phyloP scores from a whole-genome alignment of 495 filamentous ascomycete species.

The Hypomontagnella submonticulosa region DNA sequence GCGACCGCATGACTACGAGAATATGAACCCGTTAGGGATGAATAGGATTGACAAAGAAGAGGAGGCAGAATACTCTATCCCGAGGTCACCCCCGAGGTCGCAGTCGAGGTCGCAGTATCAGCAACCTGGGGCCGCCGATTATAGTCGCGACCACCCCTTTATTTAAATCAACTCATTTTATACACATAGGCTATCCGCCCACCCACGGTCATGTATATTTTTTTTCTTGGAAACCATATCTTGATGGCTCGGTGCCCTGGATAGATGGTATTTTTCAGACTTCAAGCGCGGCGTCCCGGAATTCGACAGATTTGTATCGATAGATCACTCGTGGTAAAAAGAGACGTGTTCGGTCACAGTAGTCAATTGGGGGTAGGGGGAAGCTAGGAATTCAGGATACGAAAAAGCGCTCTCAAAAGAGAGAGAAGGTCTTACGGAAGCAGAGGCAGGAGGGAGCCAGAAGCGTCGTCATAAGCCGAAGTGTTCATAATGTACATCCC shows the following conservation, averaged over 20 bases:
- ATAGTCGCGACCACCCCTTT: constrained; percentile 42
- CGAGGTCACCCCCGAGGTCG: constrained; percentile 16
- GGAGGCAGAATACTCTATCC: constrained; percentile 29
- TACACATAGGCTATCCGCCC: constrained; percentile 10
- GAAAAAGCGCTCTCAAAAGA: constrained; percentile 5
- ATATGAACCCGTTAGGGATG: constrained; percentile 60
- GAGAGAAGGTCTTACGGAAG: constrained; percentile 7
- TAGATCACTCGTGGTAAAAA: constrained; percentile 21
- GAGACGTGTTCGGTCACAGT: constrained; percentile 21
- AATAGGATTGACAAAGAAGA: constrained; percentile 56
- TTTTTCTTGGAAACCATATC: constrained; percentile 30
- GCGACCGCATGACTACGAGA: constrained; percentile 37
- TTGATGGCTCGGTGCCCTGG: constrained; percentile 8
- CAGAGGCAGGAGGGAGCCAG: neutral
- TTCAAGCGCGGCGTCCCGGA: constrained; percentile 42
- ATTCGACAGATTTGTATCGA: constrained; percentile 35
- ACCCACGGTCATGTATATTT: constrained; percentile 18
- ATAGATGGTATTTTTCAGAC: constrained; percentile 17
- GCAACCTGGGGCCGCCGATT: constrained; percentile 33
- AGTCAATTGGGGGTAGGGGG: constrained; percentile 8
- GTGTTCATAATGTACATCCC: constrained; percentile 26
- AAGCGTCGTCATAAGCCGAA: constrained; percentile 1
- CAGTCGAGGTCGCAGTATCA: constrained; percentile 35
- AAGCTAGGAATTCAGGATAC: constrained; percentile 3
- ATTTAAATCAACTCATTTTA: constrained; percentile 35